Conservation (phyloP, 345 rosid species). For the Turritis glabra region DNA sequence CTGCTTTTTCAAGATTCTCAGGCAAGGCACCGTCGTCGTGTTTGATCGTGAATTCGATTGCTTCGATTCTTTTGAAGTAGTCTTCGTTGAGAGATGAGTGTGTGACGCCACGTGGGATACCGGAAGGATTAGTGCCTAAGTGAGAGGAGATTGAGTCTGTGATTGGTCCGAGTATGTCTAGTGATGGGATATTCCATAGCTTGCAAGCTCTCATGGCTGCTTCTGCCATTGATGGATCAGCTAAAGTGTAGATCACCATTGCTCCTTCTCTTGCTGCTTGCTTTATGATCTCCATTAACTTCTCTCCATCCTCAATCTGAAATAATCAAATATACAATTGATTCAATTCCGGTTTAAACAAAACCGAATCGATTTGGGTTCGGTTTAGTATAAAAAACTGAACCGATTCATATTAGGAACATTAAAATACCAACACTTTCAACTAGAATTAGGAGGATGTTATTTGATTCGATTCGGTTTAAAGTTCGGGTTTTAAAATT, state of each 20-base stretch:
- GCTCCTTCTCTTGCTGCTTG: constrained; percentile 92
- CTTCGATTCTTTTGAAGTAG: constrained; percentile 69
- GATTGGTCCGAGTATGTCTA: constrained; percentile 82
- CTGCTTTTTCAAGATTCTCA: constrained; percentile 64
- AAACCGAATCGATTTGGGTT: background rate
- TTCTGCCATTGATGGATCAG: constrained; percentile 78
- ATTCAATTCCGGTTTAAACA: background rate
- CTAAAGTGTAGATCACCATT: constrained; percentile 68
- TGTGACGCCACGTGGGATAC: constrained; percentile 75
- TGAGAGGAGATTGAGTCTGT: constrained; percentile 80
- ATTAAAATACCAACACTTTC: background rate
- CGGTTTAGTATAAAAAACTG: background rate
- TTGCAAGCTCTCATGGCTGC: constrained; percentile 68
- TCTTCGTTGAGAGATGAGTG: constrained; percentile 59
- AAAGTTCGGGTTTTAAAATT: background rate
- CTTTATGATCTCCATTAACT: constrained; percentile 65
- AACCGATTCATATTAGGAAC: no score
- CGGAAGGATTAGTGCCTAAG: constrained; percentile 79
- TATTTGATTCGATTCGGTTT: constrained; percentile 8
- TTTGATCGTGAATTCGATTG: constrained; percentile 87
- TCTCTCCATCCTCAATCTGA: constrained; percentile 75
- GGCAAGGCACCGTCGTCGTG: constrained; percentile 90
- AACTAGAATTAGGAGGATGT: background rate
- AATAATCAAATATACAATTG: background rate
- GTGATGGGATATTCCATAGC: constrained; percentile 67